Conservation (phyloP, 2,329 filamentous ascomycete genomes). For the Botrytis paeoniae region DNA sequence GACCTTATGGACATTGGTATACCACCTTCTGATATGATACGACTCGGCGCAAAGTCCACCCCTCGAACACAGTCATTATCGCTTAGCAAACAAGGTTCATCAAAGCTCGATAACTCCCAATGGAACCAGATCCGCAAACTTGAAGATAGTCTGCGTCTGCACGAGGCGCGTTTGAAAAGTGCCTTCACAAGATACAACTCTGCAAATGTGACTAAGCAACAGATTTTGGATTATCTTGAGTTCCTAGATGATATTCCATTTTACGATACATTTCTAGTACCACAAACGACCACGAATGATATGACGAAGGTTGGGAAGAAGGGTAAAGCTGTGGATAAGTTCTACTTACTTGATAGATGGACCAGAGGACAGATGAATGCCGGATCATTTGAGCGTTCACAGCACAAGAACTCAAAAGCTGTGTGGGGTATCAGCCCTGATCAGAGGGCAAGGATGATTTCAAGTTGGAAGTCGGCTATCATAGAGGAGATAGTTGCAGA, state of each 20-base stretch:
- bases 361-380: conserved; percentile 42
- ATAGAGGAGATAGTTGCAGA: conserved; percentile 49
- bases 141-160: conserved; percentile 39
- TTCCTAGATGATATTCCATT: conserved; percentile 53
- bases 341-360: conserved; percentile 58
- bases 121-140: conserved; percentile 45
- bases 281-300: conserved; percentile 42
- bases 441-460: conserved; percentile 40
- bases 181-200: conserved; percentile 26
- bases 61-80: conserved; percentile 47
- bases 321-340: conserved; percentile 44
- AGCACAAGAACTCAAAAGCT: conserved; percentile 33
- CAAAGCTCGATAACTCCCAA: conserved; percentile 37
- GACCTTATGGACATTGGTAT: conserved; percentile 62
- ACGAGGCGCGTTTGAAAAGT: conserved; percentile 33
- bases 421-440: conserved; percentile 53
- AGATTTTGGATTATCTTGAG: conserved; percentile 45
- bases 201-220: conserved; percentile 26
- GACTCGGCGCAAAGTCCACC: conserved; percentile 60
- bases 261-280: conserved; percentile 55
- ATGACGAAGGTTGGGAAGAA: conserved; percentile 47
- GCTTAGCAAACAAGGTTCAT: conserved; percentile 43
- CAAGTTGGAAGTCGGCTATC: conserved; percentile 46
- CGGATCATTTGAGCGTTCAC: conserved; percentile 42
- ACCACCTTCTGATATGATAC: conserved; percentile 48